phyloP scores from a whole-genome alignment of 345 rosid species.

The Lepidium aucheri region DNA sequence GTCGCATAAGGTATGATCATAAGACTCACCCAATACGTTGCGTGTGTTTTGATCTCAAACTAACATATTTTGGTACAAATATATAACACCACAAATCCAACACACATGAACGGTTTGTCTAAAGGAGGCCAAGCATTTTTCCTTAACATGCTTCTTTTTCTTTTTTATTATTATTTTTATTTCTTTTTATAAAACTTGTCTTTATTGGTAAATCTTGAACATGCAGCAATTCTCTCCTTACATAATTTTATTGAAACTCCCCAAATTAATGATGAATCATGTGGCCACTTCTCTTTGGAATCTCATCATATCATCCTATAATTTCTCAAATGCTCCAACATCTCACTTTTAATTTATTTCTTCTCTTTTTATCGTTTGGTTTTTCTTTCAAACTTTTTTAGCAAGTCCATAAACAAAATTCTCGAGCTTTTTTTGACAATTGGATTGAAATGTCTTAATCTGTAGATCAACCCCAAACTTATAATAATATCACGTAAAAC shows the following conservation, averaged over 20 bases:
- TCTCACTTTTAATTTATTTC: not conserved
- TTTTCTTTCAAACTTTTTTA: not conserved
- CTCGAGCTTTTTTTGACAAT: no score
- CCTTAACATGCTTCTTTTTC: slow-evolving; percentile 12
- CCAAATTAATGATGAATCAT: slow-evolving; percentile 19
- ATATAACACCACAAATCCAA: not conserved
- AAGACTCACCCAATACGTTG: slow-evolving; percentile 3
- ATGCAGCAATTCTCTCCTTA: slow-evolving; percentile 14
- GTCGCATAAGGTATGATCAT: not conserved
- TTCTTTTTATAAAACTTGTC: not conserved
- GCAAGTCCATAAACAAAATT: not conserved
- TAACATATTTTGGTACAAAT: slow-evolving; percentile 4
- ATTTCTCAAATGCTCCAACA: not conserved
- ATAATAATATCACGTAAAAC: no score
- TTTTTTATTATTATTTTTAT: not conserved
- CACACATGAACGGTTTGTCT: slow-evolving; percentile 16
- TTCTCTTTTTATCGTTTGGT: not conserved
- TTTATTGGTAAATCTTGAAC: slow-evolving; percentile 24
- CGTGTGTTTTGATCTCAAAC: slow-evolving; percentile 14
- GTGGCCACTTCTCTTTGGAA: slow-evolving; percentile 13
- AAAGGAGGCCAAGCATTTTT: slow-evolving; percentile 15
- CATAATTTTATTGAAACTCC: slow-evolving; percentile 17
- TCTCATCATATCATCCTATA: slow-evolving; percentile 16
- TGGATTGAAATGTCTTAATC: no score
- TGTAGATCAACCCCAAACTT: no score